Percentiles rank a stretch among this genome's conserved stretches.
Conservation (phyloP, 1,284 basidiomycete species). For the Ceratobasidium sp. region DNA sequence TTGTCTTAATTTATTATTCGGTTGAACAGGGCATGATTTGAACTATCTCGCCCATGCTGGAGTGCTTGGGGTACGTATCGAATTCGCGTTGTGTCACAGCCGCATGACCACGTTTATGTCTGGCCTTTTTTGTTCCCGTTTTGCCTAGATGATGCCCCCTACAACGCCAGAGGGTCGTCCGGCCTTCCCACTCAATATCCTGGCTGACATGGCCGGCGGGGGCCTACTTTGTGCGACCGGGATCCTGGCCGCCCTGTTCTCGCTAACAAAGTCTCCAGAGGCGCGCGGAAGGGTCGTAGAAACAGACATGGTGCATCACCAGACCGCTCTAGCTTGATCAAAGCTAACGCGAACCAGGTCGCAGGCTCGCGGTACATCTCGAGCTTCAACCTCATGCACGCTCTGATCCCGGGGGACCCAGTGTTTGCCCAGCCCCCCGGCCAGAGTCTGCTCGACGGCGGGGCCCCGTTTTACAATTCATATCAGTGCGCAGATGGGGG, state of each 20-base stretch:
- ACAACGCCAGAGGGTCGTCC: conserved; percentile 64
- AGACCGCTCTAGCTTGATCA: background rate
- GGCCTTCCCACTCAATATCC: conserved; percentile 76
- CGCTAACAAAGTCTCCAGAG: conserved; percentile 63
- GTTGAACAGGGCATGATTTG: conserved; percentile 74
- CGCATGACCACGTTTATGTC: conserved; percentile 14
- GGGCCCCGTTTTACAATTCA: conserved; percentile 80
- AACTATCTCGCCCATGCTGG: conserved; percentile 89
- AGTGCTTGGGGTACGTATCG: conserved; percentile 57
- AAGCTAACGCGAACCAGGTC: conserved; percentile 60
- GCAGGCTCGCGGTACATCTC: conserved; percentile 81
- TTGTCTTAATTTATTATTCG: too few species aligned
- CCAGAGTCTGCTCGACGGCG: conserved; percentile 76
- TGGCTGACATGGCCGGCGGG: conserved; percentile 86
- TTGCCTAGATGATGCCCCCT: conserved; percentile 75
- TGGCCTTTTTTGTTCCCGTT: too few species aligned
- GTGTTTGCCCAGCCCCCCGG: conserved; percentile 62
- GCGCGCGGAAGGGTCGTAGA: conserved; percentile 79
- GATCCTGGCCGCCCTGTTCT: conserved; percentile 76
- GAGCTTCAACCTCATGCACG: conserved; percentile 71
- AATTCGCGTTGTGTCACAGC: background rate
- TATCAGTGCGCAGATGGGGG: conserved; percentile 77
- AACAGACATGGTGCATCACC: conserved; percentile 72
- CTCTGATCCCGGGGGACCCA: conserved; percentile 54
- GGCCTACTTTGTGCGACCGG: conserved; percentile 78